Base-by-base conservation (phyloP, 345 rosid species). In the Hibiscus syriacus region DNA sequence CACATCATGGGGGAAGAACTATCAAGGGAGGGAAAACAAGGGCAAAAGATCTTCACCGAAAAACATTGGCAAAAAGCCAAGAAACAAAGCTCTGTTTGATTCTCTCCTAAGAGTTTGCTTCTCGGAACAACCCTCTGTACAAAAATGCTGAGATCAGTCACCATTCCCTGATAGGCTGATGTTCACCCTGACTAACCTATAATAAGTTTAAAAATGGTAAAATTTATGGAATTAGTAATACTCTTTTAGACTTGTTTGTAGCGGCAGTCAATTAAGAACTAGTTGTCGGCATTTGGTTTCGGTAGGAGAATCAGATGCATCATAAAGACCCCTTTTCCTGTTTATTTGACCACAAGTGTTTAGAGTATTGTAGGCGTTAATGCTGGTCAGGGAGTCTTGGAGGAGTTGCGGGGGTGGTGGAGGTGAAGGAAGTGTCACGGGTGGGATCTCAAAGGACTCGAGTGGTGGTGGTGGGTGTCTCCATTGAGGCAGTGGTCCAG, bases 401-500 rank as follows among this genome's bases (percentile, higher is more conserved):
- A 68, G 74, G 69, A 77, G 72, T 70, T 70, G 81, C 76, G 76
- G 79, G 58, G 74, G 78, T 4, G 78, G 73, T 55, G 89, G 77
- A 3, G 90, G 87, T 25, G 89, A 73, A 34, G 88, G 84, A 64
- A 94, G 82, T 43, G 86, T 84, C 9, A 89, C 99, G 0, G 92
- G 96, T 55, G 99, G 99, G 83, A 94, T 94, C 84, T 87, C 91
- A 59, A 92, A 89, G 65, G 92, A 80, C 59, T 89, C 86, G 0
- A 94, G 90, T 26, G 95, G 92, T 46, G 99, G 97, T 1, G 99
- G 99, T 2, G 99, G 99, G 78, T 90, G 87, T 34, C 84, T 85
- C 99, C 99, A 94, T 73, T 94, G 95, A 55, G 99, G 99, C 41
- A 94, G 84, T 49, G 97, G 97, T 26, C 97, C 99, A 0, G 96